Conservation (phyloP, 176 grass and related monocot genomes). For the Alopecurus myosuroides region DNA sequence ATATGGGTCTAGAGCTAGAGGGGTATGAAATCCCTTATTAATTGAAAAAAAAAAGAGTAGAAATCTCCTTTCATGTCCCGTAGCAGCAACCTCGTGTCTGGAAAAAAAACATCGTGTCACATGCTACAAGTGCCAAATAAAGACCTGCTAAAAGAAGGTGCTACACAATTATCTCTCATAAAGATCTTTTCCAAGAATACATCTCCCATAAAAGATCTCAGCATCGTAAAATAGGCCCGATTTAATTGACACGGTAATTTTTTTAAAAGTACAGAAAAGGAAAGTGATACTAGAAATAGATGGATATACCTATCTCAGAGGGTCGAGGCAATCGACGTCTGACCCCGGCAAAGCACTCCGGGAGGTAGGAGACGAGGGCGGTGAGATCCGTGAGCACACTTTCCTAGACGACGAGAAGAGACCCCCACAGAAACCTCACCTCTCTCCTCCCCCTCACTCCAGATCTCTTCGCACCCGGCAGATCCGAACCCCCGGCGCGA, state of each 20-base stretch:
- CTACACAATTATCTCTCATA: too few relatives aligned
- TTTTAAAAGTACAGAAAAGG: not conserved
- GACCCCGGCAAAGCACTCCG: not conserved
- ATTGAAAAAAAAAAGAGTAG: too few relatives aligned
- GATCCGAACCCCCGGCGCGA: conserved; percentile 11
- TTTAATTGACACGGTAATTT: not conserved
- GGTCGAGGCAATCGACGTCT: not conserved
- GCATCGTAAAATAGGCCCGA: not conserved
- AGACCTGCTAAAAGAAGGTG: too few relatives aligned
- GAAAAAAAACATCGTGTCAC: too few relatives aligned
- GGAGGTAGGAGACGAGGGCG: not conserved
- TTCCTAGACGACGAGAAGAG: not conserved
- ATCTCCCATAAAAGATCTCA: not conserved
- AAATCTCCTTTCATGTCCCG: too few relatives aligned
- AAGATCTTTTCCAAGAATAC: too few relatives aligned
- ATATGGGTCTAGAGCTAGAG: too few relatives aligned
- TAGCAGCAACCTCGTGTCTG: too few relatives aligned
- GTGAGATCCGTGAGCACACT: conserved; percentile 21
- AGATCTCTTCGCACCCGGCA: conserved; percentile 19
- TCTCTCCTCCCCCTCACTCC: not conserved
- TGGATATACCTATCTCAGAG: not conserved
- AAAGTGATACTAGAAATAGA: not conserved
- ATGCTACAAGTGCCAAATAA: too few relatives aligned
- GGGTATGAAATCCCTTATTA: too few relatives aligned
- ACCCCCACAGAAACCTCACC: conserved; percentile 18